Evolutionary conservation across 2,329 filamentous ascomycete genomes (phyloP).

Genomic region (Penicillium sp.): DNA sequence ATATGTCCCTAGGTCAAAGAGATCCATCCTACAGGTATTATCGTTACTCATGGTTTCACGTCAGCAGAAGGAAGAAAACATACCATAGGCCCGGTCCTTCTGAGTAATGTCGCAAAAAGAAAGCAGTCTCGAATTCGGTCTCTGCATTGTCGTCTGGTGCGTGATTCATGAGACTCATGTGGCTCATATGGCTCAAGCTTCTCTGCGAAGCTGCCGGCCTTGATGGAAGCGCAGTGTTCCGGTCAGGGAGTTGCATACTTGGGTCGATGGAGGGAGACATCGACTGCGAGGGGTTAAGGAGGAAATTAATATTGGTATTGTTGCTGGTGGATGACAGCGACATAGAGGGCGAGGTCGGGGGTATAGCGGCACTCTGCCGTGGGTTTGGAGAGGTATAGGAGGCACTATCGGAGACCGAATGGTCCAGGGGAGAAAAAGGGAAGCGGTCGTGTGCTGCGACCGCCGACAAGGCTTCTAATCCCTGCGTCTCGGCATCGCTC

Average conservation of each 20-base stretch:
- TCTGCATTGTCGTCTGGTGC: constrained; percentile 34
- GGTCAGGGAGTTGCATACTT: constrained; percentile 32
- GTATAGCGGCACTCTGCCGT: constrained; percentile 30
- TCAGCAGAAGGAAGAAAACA: constrained; percentile 13
- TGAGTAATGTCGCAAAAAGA: constrained; percentile 58
- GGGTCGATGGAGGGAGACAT: constrained; percentile 48
- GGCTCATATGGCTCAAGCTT: constrained; percentile 18
- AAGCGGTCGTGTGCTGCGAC: constrained; percentile 47
- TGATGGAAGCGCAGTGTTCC: constrained; percentile 31
- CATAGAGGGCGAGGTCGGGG: constrained; percentile 42
- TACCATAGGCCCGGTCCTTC: constrained; percentile 60
- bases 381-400: constrained; percentile 35
- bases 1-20: constrained; percentile 53
- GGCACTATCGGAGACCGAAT: constrained; percentile 25
- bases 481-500: constrained; percentile 44
- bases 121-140: constrained; percentile 57
- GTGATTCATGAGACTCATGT: constrained; percentile 12
- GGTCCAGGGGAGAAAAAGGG: constrained; percentile 27
- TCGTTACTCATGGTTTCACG: constrained; percentile 6
- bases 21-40: constrained; percentile 39
- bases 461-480: constrained; percentile 54
- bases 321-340: constrained; percentile 41
- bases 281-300: constrained; percentile 50
- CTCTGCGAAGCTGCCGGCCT: constrained; percentile 23
- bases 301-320: constrained; percentile 52